Conservation (phyloP, 2,329 filamentous ascomycete genomes). For the Tolypocladium tropicale region DNA sequence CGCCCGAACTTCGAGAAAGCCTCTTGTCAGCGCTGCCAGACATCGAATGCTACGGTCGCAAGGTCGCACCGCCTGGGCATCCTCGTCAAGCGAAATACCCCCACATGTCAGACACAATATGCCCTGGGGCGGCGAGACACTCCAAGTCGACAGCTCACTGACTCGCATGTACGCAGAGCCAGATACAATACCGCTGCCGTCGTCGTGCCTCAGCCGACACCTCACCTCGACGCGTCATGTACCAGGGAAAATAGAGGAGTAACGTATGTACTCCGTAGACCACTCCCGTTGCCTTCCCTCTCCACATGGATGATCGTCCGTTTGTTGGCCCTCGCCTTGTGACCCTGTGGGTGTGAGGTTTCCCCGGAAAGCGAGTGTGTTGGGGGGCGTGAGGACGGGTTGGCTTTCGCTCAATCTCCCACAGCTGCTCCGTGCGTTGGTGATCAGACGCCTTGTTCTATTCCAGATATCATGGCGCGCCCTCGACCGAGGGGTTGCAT, state of each 20-base stretch:
- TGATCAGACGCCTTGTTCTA: neutral
- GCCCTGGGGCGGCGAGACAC: neutral
- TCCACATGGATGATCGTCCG: neutral
- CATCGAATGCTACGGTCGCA: neutral
- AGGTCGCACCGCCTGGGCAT: neutral
- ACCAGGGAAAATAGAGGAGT: too few species aligned
- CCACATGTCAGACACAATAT: neutral
- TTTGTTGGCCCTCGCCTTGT: neutral
- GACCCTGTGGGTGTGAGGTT: neutral
- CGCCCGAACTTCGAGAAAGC: neutral
- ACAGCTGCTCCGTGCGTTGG: neutral
- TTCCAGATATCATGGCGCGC: neutral
- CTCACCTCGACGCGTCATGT: neutral
- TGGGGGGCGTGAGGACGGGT: neutral
- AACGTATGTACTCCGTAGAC: too few species aligned
- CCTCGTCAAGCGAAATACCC: neutral
- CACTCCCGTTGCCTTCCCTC: neutral
- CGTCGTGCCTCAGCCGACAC: neutral
- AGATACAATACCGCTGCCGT: neutral
- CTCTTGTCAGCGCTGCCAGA: neutral
- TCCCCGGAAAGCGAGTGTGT: neutral
- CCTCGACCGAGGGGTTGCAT: neutral
- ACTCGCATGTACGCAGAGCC: neutral
- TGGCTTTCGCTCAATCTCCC: neutral
- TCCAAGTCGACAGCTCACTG: neutral